phyloP scores from a whole-genome alignment of 441 rosid genomes.

The Gossypium aridum region DNA sequence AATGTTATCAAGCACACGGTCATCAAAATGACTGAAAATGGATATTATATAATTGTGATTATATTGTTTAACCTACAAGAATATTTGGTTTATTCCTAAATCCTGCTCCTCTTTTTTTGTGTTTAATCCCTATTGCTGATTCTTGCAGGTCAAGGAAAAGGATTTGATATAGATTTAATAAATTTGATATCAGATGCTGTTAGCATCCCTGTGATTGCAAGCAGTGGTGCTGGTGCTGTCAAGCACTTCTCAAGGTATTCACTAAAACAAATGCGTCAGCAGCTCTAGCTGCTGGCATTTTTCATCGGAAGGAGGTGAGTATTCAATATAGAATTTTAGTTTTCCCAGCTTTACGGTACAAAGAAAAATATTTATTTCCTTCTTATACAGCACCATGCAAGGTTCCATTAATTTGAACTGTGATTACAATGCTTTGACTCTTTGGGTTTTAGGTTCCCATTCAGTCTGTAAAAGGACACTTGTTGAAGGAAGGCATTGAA shows the following conservation, averaged over 20 bases:
- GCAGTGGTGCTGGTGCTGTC: conserved; percentile 84
- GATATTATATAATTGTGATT: background rate
- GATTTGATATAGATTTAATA: conserved; percentile 71
- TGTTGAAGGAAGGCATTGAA: conserved; percentile 58
- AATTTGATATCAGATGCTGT: conserved; percentile 79
- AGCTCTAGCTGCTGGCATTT: conserved; percentile 96
- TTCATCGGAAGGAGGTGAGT: conserved; percentile 89
- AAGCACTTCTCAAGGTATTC: conserved; percentile 82
- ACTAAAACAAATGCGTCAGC: conserved; percentile 78
- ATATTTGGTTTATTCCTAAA: background rate
- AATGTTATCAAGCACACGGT: background rate
- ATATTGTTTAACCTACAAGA: background rate
- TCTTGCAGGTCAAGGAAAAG: conserved; percentile 87
- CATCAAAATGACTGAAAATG: background rate
- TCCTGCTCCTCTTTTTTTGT: background rate
- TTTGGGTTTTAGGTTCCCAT: conserved; percentile 66
- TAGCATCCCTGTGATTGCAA: conserved; percentile 87
- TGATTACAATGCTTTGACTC: background rate
- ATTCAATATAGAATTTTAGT: background rate
- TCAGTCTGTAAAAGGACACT: conserved; percentile 68
- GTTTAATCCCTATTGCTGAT: background rate
- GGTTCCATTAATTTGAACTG: background rate
- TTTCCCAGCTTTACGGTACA: background rate
- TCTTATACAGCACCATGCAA: background rate
- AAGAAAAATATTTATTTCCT: background rate